Evolutionary conservation across 2,329 filamentous ascomycete genomes (phyloP), one percentile per base, ranked within the genome.

Genomic region (Paecilomyces formosus): DNA sequence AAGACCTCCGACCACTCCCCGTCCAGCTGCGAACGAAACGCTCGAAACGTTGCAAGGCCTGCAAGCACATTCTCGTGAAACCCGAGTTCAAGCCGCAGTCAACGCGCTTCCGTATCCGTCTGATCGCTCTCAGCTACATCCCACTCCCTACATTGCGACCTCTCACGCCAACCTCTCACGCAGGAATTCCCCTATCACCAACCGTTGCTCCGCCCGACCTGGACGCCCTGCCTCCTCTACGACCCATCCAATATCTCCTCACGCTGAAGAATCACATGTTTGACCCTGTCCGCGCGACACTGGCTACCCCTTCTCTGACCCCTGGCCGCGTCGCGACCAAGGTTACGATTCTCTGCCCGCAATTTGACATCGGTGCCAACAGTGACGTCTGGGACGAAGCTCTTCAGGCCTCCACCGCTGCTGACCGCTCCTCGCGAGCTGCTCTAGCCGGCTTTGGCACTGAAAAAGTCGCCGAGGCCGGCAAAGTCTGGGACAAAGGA

Each of bases 311-410:
- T 0, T 84, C 87, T 24, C 82, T 82, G 9, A 95, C 90, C 0
- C 90, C 91, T 0, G 91, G 91, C 3, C 82, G 85, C 8, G 89
- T 92, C 66, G 81, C 84, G 1, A 89, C 88, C 58, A 88, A 85
- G 66, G 90, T 99, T 60, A 99, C 94, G 0, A 88, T 99, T 13
- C 81, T 99, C 1, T 99, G 93, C 68, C 94, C 94, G 0, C 87
- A 96, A 66, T 97, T 99, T 72, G 90, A 94, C 54, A 88, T 99
- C 52, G 93, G 92, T 62, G 90, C 93, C 59, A 97, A 96, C 72
- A 94, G 90, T n/a, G 89, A 92, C 66, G 85, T 95, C 74, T 89
- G 89, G 88, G 93, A 97, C 66, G 94, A 97, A 70, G 93, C 92
- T 0, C 81, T 97, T 11, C 85, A 86, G 70, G 73, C 55, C 66